Evolutionary conservation across 495 filamentous ascomycete species (phyloP), one percentile per base, ranked within the genome.

Genomic region (Penicillium egyptiacum): DNA sequence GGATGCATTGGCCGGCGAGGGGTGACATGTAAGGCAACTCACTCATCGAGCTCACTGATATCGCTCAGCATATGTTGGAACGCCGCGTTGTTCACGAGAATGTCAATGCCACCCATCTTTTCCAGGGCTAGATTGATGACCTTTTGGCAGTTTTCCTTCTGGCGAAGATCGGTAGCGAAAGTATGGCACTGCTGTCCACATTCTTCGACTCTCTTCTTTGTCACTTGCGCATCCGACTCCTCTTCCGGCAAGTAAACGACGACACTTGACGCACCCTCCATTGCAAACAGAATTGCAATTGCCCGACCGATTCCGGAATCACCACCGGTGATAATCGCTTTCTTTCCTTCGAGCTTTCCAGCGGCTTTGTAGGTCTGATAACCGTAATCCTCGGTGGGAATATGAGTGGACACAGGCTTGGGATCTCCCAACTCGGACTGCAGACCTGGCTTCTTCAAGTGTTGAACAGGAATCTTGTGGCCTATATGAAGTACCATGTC

Each of bases 221-320:
- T 92, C 64, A 90, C 84, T 62, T 86, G 79, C 3, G 90, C 91
- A 60, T 93, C 90, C 28, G 82, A 77, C 63, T 93, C 87, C 66
- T 95, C 90, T 33, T 88, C 81, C 0, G 87, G 86, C 0, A 91
- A 76, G 64, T 94, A 90, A 25, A 81, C 80, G 53, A 94, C 91
- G 20, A 89, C 72, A 45, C 82, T 85, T 48, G 88, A 85, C 17
- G 90, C 90, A 16, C 90, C 91, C 69, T 94, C 91, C 83, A 91
- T 87, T 26, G 89, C 89, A 55, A 86, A 94, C 0, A 95, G 76
- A 20, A 93, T 83, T 2, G 90, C 88, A 20, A 88, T 83, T 5
- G 90, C 86, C 14, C 89, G 86, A n/a, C 91, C 89, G 64, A 94
- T 94, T 12, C 90, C 89, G 14, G 83, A 88, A 68, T 94, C 90